Conservation (phyloP, 768 basidiomycete genomes). For the Lepiota venenata region DNA sequence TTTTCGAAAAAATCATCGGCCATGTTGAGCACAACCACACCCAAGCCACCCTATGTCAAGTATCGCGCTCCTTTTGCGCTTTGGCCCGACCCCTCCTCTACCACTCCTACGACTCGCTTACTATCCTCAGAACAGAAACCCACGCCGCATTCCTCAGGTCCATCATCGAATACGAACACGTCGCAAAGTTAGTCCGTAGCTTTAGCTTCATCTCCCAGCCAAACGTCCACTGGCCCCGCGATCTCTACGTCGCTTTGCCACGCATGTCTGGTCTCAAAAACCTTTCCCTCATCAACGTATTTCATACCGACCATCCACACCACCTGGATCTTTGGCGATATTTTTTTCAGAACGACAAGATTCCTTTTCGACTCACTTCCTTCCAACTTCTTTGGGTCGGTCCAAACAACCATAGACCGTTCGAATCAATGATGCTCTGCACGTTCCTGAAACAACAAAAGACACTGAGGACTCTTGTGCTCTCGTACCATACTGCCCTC, state of each 20-base stretch:
- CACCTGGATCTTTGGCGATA: neutral
- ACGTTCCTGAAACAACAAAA: neutral
- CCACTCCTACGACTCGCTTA: neutral
- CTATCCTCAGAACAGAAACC: neutral
- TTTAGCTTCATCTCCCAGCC: neutral
- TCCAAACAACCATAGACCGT: neutral
- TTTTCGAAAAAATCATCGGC: neutral
- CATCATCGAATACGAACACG: neutral
- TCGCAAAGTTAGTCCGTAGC: neutral
- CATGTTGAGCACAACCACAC: neutral
- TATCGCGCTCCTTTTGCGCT: neutral
- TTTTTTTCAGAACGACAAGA: neutral
- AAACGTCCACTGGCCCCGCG: neutral
- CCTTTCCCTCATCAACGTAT: neutral
- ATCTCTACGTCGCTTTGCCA: neutral
- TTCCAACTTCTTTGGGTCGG: neutral
- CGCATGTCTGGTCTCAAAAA: constrained; percentile 2
- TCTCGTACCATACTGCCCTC: neutral
- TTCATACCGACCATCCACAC: neutral
- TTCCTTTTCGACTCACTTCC: neutral
- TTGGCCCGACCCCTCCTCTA: constrained; percentile 3
- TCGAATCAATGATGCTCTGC: neutral
- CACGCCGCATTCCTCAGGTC: neutral
- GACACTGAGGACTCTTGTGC: neutral
- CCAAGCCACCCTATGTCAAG: neutral